Percentiles rank a stretch among this genome's conserved stretches.
These are phyloP conservation scores for Fusarium sambucinum DNA, from an alignment of 2,329 filamentous ascomycete genomes.

Conservation along the genomic window DNA sequence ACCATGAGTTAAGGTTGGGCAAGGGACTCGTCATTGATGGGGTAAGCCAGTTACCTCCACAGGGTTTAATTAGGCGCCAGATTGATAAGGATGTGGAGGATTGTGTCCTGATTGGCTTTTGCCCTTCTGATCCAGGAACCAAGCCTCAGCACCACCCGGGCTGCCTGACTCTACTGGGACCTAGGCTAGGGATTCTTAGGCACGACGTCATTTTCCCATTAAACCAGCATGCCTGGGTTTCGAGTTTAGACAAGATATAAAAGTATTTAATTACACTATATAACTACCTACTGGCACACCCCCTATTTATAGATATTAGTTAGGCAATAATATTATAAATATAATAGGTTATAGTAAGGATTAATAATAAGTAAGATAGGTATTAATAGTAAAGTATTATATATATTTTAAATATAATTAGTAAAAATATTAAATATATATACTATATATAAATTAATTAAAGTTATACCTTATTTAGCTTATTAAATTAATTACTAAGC, in stretches of 20 bases:
- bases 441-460: too few species aligned
- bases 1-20: conserved; percentile 31
- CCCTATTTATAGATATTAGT: too few species aligned
- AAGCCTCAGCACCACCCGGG: not conserved
- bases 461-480: too few species aligned
- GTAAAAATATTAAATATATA: too few species aligned
- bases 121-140: conserved; percentile 41
- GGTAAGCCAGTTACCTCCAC: conserved; percentile 32
- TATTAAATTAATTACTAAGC: too few species aligned
- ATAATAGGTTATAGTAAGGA: too few species aligned
- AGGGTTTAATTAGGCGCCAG: conserved; percentile 33
- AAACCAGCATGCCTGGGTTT: not conserved
- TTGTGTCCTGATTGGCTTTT: conserved; percentile 37
- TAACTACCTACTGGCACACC: too few species aligned
- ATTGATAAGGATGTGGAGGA: conserved; percentile 44
- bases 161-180: conserved; percentile 15
- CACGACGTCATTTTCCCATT: conserved; percentile 32
- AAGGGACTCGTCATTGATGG: conserved; percentile 50
- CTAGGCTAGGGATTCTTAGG: conserved; percentile 20
- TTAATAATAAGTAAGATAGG: too few species aligned
- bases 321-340: too few species aligned
- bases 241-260: not conserved
- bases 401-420: too few species aligned
- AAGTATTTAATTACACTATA: not conserved
- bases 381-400: too few species aligned